A percentile compares a stretch with the other conserved stretches of the same genome.
Evolutionary conservation across 495 filamentous ascomycete genomes (phyloP).

Genomic region (Penicillium arizonense): DNA sequence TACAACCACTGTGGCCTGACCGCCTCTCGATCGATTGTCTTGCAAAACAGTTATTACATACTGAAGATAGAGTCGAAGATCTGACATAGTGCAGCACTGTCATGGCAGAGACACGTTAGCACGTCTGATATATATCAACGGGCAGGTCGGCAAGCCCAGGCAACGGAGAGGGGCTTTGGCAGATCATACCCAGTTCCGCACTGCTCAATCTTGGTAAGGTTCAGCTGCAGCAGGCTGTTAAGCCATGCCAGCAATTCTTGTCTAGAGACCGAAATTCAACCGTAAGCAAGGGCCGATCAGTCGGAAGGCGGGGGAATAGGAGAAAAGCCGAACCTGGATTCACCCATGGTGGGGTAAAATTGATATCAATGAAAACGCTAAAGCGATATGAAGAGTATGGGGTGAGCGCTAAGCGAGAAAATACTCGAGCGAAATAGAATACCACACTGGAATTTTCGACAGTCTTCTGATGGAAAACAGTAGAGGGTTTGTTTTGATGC

Average conservation of each 20-base stretch:
- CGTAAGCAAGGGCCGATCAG: conserved; percentile 1
- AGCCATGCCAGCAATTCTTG: conserved; percentile 97
- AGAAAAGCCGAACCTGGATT: conserved; percentile 48
- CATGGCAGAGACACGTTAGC: conserved; percentile 20
- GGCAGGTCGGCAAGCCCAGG: neutral
- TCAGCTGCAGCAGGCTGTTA: conserved; percentile 95
- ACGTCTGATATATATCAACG: neutral
- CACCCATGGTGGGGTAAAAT: conserved; percentile 51
- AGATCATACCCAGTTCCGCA: conserved; percentile 90
- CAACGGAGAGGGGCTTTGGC: conserved; percentile 25
- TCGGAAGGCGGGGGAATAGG: conserved; percentile 13
- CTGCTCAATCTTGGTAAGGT: conserved; percentile 98
- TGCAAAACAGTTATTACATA: conserved; percentile 34
- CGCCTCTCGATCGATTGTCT: neutral
- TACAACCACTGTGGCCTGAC: neutral
- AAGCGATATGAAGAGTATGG: neutral
- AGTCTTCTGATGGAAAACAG: conserved; percentile 25
- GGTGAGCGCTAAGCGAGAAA: conserved; percentile 8
- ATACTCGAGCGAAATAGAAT: neutral
- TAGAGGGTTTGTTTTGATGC: conserved; percentile 41
- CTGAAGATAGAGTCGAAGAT: conserved; percentile 96
- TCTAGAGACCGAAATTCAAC: conserved; percentile 46
- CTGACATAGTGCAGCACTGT: conserved; percentile 91
- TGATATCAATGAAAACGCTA: conserved; percentile 8
- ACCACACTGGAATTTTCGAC: conserved; percentile 14